Conservation (phyloP, 225 moss, liverwort and hornwort species). For the Pseudoscleropodium purum region DNA sequence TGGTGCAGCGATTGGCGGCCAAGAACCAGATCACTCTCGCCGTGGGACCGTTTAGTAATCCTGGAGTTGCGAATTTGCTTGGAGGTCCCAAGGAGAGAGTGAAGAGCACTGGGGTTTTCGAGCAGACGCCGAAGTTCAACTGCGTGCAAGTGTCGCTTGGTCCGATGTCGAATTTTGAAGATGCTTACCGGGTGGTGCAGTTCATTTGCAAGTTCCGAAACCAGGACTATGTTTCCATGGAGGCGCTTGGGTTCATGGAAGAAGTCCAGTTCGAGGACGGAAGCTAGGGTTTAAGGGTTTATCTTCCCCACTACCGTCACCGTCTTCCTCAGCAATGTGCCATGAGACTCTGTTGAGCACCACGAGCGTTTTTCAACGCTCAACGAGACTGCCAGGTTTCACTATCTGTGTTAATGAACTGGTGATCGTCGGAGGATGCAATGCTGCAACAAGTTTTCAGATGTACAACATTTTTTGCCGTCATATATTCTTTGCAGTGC, state of each 20-base stretch:
- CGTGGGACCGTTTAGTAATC: constrained; percentile 49
- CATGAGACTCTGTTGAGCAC: not conserved
- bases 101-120: constrained; percentile 36
- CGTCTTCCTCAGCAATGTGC: not conserved
- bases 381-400: not conserved
- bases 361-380: not conserved
- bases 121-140: constrained; percentile 3
- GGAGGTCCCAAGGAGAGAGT: constrained; percentile 18
- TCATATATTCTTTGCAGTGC: not conserved
- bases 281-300: not conserved
- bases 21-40: constrained; percentile 69
- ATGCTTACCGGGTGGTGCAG: constrained; percentile 65
- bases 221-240: constrained; percentile 64
- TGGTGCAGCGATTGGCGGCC: constrained; percentile 64
- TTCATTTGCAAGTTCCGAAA: constrained; percentile 74
- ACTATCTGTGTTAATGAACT: not conserved
- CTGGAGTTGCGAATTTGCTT: constrained; percentile 51
- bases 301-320: not conserved
- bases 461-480: not conserved
- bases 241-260: constrained; percentile 23
- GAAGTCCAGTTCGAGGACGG: not conserved
- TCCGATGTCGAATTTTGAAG: constrained; percentile 66
- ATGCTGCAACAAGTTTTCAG: not conserved
- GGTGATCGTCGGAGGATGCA: not conserved
- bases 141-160: constrained; percentile 69